Evolutionary conservation across 345 rosid genomes (phyloP).

Genomic region (Lepidium didymum): DNA sequence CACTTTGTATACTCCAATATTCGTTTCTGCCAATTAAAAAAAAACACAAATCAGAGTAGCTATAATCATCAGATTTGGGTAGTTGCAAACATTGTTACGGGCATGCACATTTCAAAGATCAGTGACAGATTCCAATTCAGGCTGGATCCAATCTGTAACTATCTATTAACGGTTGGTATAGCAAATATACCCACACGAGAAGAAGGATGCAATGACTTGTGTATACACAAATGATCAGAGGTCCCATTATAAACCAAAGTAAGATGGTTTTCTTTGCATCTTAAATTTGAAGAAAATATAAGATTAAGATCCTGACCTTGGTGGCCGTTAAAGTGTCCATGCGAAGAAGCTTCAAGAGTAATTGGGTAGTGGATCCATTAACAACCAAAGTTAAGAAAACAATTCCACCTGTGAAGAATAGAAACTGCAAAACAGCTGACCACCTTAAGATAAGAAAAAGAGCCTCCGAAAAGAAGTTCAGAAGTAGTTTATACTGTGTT

Average conservation of each 20-base stretch:
- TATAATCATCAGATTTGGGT: neutral
- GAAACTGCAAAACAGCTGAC: slow-evolving; percentile 48
- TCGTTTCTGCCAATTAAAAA: slow-evolving; percentile 50
- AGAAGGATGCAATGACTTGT: neutral
- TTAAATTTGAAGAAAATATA: neutral
- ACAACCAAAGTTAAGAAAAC: slow-evolving; percentile 82
- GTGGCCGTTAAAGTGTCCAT: slow-evolving; percentile 62
- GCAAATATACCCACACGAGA: neutral
- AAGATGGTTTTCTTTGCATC: neutral
- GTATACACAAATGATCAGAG: neutral
- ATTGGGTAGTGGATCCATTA: slow-evolving; percentile 90
- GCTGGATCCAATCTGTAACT: neutral
- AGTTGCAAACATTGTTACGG: neutral
- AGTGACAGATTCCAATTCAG: neutral
- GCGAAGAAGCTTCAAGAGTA: slow-evolving; percentile 62
- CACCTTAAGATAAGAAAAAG: neutral
- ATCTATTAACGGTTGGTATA: neutral
- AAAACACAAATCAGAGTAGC: neutral
- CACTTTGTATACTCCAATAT: slow-evolving; percentile 72
- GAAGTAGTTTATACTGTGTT: neutral
- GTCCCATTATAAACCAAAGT: neutral
- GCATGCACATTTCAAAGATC: neutral
- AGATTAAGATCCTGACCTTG: slow-evolving; percentile 45
- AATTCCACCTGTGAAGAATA: slow-evolving; percentile 90
- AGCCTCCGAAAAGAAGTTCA: neutral